A percentile compares a stretch with the other conserved stretches of the same genome.
Conservation (phyloP, 768 basidiomycete genomes). For the Tulasnella calospora region DNA sequence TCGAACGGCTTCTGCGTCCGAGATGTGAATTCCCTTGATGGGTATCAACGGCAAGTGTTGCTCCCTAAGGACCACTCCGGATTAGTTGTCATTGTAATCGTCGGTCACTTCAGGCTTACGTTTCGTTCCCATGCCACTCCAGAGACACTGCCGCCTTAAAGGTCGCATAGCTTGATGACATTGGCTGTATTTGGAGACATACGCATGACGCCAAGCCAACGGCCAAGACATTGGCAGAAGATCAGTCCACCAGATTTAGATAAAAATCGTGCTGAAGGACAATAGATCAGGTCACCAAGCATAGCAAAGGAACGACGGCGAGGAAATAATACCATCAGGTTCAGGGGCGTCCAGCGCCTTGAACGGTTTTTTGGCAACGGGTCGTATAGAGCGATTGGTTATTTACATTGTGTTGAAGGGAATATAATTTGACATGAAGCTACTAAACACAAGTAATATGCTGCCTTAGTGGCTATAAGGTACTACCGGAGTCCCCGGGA, state of each 20-base stretch:
- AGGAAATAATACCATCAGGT: constrained; percentile 56
- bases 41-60: constrained; percentile 88
- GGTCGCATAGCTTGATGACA: constrained; percentile 87
- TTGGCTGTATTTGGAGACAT: constrained; percentile 87
- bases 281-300: not conserved
- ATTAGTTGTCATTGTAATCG: not conserved
- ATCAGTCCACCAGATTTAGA: constrained; percentile 97
- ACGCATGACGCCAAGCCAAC: constrained; percentile 90
- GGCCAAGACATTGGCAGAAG: constrained; percentile 86
- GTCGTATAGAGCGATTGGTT: constrained; percentile 73
- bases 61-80: constrained; percentile 45
- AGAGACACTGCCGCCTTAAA: constrained; percentile 67
- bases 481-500: not conserved
- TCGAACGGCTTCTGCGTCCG: constrained; percentile 75
- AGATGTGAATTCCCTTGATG: constrained; percentile 88
- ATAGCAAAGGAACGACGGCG: not conserved
- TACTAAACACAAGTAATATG: not conserved
- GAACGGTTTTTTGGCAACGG: constrained; percentile 91
- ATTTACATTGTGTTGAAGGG: too few relatives aligned
- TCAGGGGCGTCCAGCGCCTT: constrained; percentile 95
- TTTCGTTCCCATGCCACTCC: constrained; percentile 92
- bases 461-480: not conserved
- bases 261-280: constrained; percentile 84
- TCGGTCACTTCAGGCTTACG: constrained; percentile 34
- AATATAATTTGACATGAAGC: not conserved